A percentile compares a stretch with the other conserved stretches of the same genome.
phyloP scores from a whole-genome alignment of 108 stramenopile genomes.

The Schizochytrium sp. region DNA sequence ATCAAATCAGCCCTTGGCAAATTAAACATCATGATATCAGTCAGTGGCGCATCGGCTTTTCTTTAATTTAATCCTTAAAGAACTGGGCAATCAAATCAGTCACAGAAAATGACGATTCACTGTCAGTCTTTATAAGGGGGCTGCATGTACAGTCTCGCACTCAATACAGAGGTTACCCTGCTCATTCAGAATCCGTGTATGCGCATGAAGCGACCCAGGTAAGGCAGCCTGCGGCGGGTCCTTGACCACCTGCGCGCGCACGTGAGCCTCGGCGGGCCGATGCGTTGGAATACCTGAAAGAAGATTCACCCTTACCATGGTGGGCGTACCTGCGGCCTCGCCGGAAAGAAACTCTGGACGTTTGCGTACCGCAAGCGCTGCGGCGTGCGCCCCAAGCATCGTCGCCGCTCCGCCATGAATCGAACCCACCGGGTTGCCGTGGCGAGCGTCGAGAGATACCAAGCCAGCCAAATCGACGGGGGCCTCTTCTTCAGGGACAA shows the following conservation, averaged over 20 bases:
- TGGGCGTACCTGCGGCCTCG: not conserved
- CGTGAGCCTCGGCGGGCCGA: not conserved
- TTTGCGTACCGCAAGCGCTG: not conserved
- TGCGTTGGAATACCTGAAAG: not conserved
- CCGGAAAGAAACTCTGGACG: not conserved
- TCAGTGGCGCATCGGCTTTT: too few relatives aligned
- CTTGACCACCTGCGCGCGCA: not conserved
- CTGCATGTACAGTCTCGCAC: not conserved
- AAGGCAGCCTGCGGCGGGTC: not conserved
- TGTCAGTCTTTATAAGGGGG: too few relatives aligned
- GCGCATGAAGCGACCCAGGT: not conserved
- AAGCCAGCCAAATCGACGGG: not conserved
- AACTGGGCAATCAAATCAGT: too few relatives aligned
- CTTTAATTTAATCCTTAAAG: too few relatives aligned
- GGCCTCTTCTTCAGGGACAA: not conserved
- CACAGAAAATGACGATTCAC: too few relatives aligned
- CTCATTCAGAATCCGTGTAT: not conserved
- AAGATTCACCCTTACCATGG: not conserved
- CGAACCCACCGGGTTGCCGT: not conserved
- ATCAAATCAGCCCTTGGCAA: too few relatives aligned
- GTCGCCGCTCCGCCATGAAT: not conserved
- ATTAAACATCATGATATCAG: too few relatives aligned
- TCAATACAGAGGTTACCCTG: not conserved
- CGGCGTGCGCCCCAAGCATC: not conserved
- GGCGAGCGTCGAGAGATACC: not conserved